These are phyloP conservation scores for Plasmopara halstedii DNA, from an alignment of 352 stramenopile species.

Conservation along the genomic window DNA sequence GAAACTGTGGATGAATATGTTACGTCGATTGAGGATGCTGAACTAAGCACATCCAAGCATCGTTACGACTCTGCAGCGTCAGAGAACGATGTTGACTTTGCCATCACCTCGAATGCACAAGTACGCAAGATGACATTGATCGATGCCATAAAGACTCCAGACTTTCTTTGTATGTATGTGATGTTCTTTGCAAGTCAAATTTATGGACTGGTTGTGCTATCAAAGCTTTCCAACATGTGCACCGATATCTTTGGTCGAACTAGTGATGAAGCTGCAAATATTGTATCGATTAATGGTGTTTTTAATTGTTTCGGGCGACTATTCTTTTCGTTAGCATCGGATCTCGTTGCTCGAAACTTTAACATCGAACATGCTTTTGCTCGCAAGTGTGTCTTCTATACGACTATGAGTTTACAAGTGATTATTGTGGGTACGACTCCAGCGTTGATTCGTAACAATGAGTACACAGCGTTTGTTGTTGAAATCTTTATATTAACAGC, in stretches of 20 bases:
- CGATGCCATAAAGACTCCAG: constrained; percentile 38
- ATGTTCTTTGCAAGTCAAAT: constrained; percentile 66
- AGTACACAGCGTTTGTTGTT: constrained; percentile 50
- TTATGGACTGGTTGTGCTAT: constrained; percentile 58
- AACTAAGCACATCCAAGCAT: constrained; percentile 23
- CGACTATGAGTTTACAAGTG: constrained; percentile 44
- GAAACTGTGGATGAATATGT: constrained; percentile 30
- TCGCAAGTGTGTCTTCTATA: constrained; percentile 58
- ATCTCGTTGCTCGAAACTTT: constrained; percentile 31
- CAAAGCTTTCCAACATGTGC: constrained; percentile 57
- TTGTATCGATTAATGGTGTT: constrained; percentile 58
- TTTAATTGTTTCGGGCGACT: constrained; percentile 59
- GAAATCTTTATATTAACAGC: constrained; percentile 64
- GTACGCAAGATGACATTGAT: constrained; percentile 48
- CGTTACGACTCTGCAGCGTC: constrained; percentile 38
- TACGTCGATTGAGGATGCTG: constrained; percentile 8
- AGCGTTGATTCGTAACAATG: constrained; percentile 41
- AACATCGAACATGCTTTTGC: constrained; percentile 50
- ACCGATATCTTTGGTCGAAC: constrained; percentile 42
- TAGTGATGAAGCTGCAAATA: constrained; percentile 27
- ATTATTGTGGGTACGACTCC: constrained; percentile 53
- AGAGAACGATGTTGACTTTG: constrained; percentile 31
- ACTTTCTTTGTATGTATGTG: constrained; percentile 64
- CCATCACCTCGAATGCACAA: constrained; percentile 30
- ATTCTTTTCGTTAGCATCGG: constrained; percentile 39